Base-by-base conservation (phyloP, 1,284 basidiomycete genomes). In the Boletus smithii region DNA sequence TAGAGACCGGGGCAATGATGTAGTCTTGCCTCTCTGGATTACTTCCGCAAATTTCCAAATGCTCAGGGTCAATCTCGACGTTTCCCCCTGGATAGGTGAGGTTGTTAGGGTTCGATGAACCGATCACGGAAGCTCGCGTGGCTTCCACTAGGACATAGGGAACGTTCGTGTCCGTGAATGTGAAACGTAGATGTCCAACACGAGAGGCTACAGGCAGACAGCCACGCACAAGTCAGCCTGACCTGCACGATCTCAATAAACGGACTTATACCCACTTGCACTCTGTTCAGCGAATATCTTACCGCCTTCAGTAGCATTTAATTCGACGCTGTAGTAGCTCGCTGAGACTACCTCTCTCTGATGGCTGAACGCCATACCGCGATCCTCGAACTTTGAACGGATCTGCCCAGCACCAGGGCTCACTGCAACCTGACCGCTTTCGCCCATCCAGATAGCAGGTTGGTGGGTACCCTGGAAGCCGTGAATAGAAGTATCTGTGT, bases 391-490 rank as follows among this genome's bases (percentile, higher is more conserved):
- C 6, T 61, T 67, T 3, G 74, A 69, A 40, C 74, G 76, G 3
- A 87, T 68, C 1, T 54, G 42, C 11, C 79, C 77, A 3, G 72
- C 63, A 6, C 88, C 88, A 4, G 85, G 83, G 10, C 77, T 75
- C 22, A 93, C 69, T 13, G 80, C 72, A 5, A 80, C 76, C 23
- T 79, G 79, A 0, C 79, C 88, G 52, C 82, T 87, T 62, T 91
- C 88, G 27, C 88, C 90, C 89, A 93, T 92, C 90, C 90, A 92
- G 36, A 92, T 91, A 0, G 90, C 90, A 0, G 90, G 90, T 59
- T 91, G 88, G 49, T 88, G 82, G 0, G 88, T 91, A 10, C 79
- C 85, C 49, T 85, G 80, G 57, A 91, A 89, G 0, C 88, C 88
- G 58, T 88, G 81, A 2, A 91, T 76, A 5, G 62, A 64, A 2